Percentiles rank a stretch among this genome's conserved stretches.
These are phyloP conservation scores for Stromatinia cepivora DNA, from an alignment of 2,329 filamentous ascomycete genomes.

Conservation along the genomic window DNA sequence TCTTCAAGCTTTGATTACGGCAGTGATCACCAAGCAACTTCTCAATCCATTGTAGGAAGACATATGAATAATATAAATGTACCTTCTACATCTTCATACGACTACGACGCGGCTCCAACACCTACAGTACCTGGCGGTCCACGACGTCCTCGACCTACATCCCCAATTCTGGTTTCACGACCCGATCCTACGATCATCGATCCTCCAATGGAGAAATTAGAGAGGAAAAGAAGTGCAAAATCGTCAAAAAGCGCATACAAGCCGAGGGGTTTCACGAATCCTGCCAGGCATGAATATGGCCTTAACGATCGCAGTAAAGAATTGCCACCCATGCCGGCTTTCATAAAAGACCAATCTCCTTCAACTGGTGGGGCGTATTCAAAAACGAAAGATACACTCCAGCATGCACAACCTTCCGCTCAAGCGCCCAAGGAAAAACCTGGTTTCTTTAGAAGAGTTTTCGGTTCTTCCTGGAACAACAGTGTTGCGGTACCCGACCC, in stretches of 20 bases:
- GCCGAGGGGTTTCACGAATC: slow-evolving; percentile 45
- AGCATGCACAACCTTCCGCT: slow-evolving; percentile 33
- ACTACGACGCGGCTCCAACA: slow-evolving; percentile 80
- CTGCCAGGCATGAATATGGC: slow-evolving; percentile 40
- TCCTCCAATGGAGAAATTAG: slow-evolving; percentile 44
- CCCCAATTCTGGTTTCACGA: slow-evolving; percentile 40
- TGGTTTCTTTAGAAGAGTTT: slow-evolving; percentile 92
- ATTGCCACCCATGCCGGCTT: slow-evolving; percentile 40
- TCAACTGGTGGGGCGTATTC: slow-evolving; percentile 54
- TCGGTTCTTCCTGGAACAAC: slow-evolving; percentile 65
- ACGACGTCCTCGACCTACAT: slow-evolving; percentile 52
- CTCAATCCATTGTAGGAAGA: slow-evolving; percentile 40
- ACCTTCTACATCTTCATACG: slow-evolving; percentile 42
- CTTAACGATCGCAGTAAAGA: slow-evolving; percentile 37
- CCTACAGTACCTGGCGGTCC: slow-evolving; percentile 82
- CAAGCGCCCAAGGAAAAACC: slow-evolving; percentile 65
- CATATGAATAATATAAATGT: slow-evolving; percentile 29
- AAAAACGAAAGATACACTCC: slow-evolving; percentile 46
- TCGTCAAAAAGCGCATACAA: slow-evolving; percentile 49
- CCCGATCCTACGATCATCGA: slow-evolving; percentile 29
- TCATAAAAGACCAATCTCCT: slow-evolving; percentile 51
- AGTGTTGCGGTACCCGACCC: slow-evolving; percentile 41
- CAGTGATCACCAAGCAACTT: slow-evolving; percentile 44
- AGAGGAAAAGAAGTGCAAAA: slow-evolving; percentile 58
- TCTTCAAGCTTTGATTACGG: slow-evolving; percentile 76